phyloP scores from a whole-genome alignment of 1,284 basidiomycete species.

The Melampsora americana region DNA sequence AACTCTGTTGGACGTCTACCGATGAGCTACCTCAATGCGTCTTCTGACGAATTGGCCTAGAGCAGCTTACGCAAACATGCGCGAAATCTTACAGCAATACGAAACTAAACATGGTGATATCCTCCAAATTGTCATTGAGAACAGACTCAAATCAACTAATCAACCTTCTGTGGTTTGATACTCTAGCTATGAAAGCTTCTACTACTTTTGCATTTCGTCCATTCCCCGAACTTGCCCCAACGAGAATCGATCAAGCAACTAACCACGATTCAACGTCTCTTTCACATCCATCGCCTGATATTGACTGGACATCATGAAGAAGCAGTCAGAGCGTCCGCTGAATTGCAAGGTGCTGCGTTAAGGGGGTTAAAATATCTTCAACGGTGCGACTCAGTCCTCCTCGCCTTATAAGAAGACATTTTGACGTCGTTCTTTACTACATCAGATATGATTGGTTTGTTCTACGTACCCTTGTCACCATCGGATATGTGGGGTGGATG shows the following conservation, averaged over 20 bases:
- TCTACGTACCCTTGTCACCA: slow-evolving; percentile 66
- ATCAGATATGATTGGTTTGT: slow-evolving; percentile 69
- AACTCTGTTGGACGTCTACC: slow-evolving; percentile 55
- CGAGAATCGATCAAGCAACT: slow-evolving; percentile 55
- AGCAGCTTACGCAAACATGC: slow-evolving; percentile 68
- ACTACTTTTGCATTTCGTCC: slow-evolving; percentile 65
- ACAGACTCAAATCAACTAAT: slow-evolving; percentile 29
- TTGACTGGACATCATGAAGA: slow-evolving; percentile 57
- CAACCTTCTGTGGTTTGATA: neutral
- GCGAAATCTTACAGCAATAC: slow-evolving; percentile 76
- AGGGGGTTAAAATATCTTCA: slow-evolving; percentile 75
- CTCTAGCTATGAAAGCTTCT: slow-evolving; percentile 63
- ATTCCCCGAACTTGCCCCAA: slow-evolving; percentile 57
- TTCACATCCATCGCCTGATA: slow-evolving; percentile 54
- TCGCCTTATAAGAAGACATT: neutral
- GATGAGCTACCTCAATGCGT: slow-evolving; percentile 50
- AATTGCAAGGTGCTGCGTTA: slow-evolving; percentile 63
- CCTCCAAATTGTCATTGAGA: neutral
- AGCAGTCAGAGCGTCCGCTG: slow-evolving; percentile 60
- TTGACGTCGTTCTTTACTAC: slow-evolving; percentile 5
- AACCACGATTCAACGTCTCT: slow-evolving; percentile 53
- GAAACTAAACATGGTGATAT: slow-evolving; percentile 67
- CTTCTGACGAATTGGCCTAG: slow-evolving; percentile 58
- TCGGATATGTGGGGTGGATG: slow-evolving; percentile 76
- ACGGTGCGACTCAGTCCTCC: slow-evolving; percentile 59